Conservation (phyloP, 106 monocot species). For the Apostasia ramifera region DNA sequence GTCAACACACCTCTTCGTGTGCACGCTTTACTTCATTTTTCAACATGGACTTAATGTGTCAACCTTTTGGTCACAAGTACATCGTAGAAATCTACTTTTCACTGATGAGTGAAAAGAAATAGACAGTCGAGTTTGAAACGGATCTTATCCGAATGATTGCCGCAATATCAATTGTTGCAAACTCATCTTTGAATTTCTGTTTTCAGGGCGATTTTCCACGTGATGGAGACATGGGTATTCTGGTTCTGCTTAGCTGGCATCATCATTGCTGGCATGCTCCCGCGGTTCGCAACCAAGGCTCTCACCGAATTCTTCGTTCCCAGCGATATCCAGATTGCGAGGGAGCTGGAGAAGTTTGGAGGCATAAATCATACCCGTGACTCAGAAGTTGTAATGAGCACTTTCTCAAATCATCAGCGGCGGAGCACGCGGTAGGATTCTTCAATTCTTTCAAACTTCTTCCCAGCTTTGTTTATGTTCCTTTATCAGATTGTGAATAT, state of each 20-base stretch:
- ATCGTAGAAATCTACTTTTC: too few relatives aligned
- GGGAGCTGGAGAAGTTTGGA: conserved; percentile 50
- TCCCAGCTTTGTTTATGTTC: background rate
- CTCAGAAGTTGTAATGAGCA: conserved; percentile 23
- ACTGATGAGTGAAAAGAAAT: too few relatives aligned
- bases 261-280: conserved; percentile 40
- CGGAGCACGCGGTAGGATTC: conserved; percentile 14
- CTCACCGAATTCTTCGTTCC: conserved; percentile 36
- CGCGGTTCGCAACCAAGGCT: conserved; percentile 38
- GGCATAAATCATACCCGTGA: background rate
- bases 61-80: too few relatives aligned
- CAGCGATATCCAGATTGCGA: conserved; percentile 53
- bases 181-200: background rate
- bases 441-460: background rate
- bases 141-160: too few relatives aligned
- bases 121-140: too few relatives aligned
- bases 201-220: conserved; percentile 48
- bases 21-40: background rate
- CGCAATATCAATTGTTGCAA: background rate
- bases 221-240: conserved; percentile 37
- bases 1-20: background rate
- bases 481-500: conserved; percentile 14
- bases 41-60: background rate
- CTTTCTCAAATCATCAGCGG: conserved; percentile 9
- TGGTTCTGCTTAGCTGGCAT: conserved; percentile 42